These are phyloP conservation scores for Stemphylium lycopersici DNA, from an alignment of 2,329 filamentous ascomycete genomes.

Conservation along the genomic window DNA sequence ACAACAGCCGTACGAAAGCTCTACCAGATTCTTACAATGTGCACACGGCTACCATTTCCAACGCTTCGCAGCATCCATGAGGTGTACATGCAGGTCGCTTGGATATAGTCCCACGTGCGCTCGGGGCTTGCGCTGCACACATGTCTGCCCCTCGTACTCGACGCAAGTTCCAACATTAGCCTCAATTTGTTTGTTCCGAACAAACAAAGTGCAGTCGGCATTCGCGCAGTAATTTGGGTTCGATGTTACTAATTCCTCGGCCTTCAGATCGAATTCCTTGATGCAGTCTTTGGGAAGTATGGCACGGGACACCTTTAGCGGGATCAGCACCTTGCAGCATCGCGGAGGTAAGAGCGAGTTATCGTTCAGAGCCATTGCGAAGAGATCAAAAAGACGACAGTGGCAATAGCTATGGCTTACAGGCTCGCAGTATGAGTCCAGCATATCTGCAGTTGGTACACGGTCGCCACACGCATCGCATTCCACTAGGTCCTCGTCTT, in stretches of 20 bases:
- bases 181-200: slow-evolving; percentile 13
- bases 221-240: slow-evolving; percentile 25
- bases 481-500: background rate
- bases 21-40: slow-evolving; percentile 24
- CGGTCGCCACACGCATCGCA: background rate
- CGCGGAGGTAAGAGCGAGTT: slow-evolving; percentile 29
- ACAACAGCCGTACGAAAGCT: slow-evolving; percentile 22
- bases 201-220: slow-evolving; percentile 18
- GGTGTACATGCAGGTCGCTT: slow-evolving; percentile 16
- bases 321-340: slow-evolving; percentile 27
- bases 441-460: background rate
- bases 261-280: slow-evolving; percentile 21
- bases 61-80: slow-evolving; percentile 23
- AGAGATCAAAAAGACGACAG: background rate
- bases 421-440: background rate
- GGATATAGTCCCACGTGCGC: slow-evolving; percentile 19
- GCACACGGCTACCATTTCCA: slow-evolving; percentile 28
- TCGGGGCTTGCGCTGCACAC: slow-evolving; percentile 18
- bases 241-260: slow-evolving; percentile 23
- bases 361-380: slow-evolving; percentile 20
- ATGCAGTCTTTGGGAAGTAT: slow-evolving; percentile 14
- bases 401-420: background rate
- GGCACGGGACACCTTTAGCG: slow-evolving; percentile 14
- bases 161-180: slow-evolving; percentile 14
- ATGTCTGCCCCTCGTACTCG: slow-evolving; percentile 18